A percentile compares a stretch with the other conserved stretches of the same genome.
Evolutionary conservation across 176 grass and related monocot genomes (phyloP).

Genomic region (Oryza meyeriana): DNA sequence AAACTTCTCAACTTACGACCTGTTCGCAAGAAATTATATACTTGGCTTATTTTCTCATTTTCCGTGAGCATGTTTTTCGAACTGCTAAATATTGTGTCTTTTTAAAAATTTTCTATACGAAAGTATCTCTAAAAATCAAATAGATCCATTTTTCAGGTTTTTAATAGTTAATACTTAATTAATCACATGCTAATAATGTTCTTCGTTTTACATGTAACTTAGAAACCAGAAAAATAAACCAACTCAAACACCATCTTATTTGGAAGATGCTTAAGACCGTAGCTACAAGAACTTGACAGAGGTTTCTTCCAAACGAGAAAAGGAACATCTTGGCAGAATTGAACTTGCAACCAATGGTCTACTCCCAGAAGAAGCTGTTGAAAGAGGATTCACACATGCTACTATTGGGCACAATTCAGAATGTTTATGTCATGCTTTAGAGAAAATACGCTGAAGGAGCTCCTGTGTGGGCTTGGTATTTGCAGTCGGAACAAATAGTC

Average conservation of each 20-base stretch:
- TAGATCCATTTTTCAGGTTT: too few species aligned
- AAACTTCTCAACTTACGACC: too few species aligned
- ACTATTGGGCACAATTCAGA: neutral
- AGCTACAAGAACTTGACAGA: neutral
- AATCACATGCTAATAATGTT: too few species aligned
- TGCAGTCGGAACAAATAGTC: neutral
- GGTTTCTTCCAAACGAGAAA: neutral
- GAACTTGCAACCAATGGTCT: neutral
- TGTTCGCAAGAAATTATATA: too few species aligned
- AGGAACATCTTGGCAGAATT: neutral
- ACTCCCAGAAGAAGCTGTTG: neutral
- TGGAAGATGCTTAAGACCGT: neutral
- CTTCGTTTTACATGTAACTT: too few species aligned
- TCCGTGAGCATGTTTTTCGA: too few species aligned
- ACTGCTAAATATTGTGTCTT: too few species aligned
- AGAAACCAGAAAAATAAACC: too few species aligned
- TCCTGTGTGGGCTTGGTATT: neutral
- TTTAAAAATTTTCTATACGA: too few species aligned
- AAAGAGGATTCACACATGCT: neutral
- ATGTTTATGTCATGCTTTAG: neutral
- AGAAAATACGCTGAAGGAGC: neutral
- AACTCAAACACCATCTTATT: neutral
- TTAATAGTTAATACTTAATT: too few species aligned
- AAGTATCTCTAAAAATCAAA: too few species aligned
- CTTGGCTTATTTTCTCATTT: too few species aligned